Base-by-base conservation (phyloP, 768 basidiomycete species). In the Cystobasidium ongulense region DNA sequence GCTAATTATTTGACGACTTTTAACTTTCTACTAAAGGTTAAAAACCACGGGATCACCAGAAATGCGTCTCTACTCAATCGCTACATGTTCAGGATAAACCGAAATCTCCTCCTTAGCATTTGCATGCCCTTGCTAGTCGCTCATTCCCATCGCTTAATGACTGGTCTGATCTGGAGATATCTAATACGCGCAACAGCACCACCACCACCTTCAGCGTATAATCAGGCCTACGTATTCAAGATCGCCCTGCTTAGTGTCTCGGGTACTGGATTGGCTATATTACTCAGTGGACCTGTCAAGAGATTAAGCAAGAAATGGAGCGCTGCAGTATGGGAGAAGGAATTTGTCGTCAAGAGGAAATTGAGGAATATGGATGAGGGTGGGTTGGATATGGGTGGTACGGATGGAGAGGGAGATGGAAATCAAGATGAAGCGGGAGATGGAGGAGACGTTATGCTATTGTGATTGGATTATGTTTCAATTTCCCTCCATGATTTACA, bases 351-450 rank as follows among this genome's bases (percentile, higher is more conserved):
- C 7, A 36, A 52, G 17, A 5, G 65, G 31, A 67, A 67, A 52
- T 52, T 67, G 65, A 46, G 27, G 65, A 67, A 67, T 67, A 67
- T 67, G 23, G 50, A 67, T 50, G 65, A 67, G 8, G 39, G 17
- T 17, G 39, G 17, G 39, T 7, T 39, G 39, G 39, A 39, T 50
- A 21, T 3, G 3, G 46, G 21, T 21, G 46, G 46, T 50, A n/a
- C 15, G 46, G n/a, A 50, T 50, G 46, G 46, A 50, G 8, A 11
- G 8, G 46, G 15, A 7, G 5, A n/a, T 3, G 10, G 46, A 50
- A n/a, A 21, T 50, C 3, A 41, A 41, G 46, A 4, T 17, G 46
- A 11, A 50, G 10, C 46, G 18, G 46, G n/a, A n/a, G n/a, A n/a
- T n/a, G n/a, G n/a, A n/a, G n/a, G n/a, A n/a, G n/a, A n/a, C n/a